Evolutionary conservation across 768 basidiomycete genomes (phyloP).

Genomic region (Naematelia aurantialba): DNA sequence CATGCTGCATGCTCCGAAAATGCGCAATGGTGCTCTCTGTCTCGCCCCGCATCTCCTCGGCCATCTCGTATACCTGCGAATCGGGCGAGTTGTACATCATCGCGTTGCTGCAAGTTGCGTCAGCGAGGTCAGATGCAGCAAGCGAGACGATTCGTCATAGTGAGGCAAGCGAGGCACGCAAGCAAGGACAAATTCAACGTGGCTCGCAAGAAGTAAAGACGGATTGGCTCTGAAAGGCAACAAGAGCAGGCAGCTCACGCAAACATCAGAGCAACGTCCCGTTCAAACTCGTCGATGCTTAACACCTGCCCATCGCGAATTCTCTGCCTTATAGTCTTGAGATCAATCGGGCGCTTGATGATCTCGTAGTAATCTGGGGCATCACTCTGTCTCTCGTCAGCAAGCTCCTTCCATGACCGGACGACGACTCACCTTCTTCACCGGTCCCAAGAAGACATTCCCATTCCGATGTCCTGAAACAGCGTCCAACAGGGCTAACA

Average conservation of each 20-base stretch:
- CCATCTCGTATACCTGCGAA: slow-evolving; percentile 83
- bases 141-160: not conserved
- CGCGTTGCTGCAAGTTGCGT: slow-evolving; percentile 60
- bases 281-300: slow-evolving; percentile 79
- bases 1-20: slow-evolving; percentile 41
- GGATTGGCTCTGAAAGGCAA: too few relatives aligned
- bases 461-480: slow-evolving; percentile 83
- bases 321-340: slow-evolving; percentile 83
- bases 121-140: not conserved
- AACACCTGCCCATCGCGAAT: slow-evolving; percentile 78
- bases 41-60: slow-evolving; percentile 69
- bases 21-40: slow-evolving; percentile 44
- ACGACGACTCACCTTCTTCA: slow-evolving; percentile 57
- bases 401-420: slow-evolving; percentile 11
- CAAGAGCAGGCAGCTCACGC: slow-evolving; percentile 52
- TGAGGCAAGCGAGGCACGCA: not conserved
- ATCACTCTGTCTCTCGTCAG: slow-evolving; percentile 58
- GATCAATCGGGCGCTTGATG: slow-evolving; percentile 90
- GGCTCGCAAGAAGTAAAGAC: not conserved
- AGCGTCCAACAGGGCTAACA: slow-evolving; percentile 72
- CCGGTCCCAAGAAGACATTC: slow-evolving; percentile 85
- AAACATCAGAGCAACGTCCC: slow-evolving; percentile 89
- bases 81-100: slow-evolving; percentile 92
- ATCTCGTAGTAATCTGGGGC: slow-evolving; percentile 89
- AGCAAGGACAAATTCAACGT: not conserved